Percentiles rank a stretch among this genome's conserved stretches.
These are phyloP conservation scores for Acacia melanoxylon DNA, from an alignment of 306 rosid genomes.

Conservation along the genomic window DNA sequence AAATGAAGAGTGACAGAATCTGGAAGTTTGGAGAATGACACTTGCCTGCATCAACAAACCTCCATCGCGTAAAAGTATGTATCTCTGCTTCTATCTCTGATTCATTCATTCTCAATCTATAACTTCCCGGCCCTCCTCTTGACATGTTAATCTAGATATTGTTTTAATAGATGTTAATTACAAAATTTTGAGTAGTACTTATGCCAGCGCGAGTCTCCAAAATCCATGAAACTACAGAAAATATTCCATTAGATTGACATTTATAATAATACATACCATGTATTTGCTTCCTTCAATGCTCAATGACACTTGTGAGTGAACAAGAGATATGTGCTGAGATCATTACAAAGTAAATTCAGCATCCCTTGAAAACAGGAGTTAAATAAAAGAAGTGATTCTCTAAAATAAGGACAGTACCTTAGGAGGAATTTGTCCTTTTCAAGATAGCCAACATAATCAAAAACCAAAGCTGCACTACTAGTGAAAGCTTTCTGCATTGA, in stretches of 20 bases:
- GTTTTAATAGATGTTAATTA: constrained; percentile 32
- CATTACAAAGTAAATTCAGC: constrained; percentile 33
- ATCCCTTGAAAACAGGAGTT: constrained; percentile 25
- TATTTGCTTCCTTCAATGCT: constrained; percentile 98
- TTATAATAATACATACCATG: constrained; percentile 52
- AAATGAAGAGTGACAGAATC: not conserved
- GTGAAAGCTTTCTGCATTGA: constrained; percentile 86
- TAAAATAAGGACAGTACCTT: constrained; percentile 58
- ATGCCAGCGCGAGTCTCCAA: constrained; percentile 30
- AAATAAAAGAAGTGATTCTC: constrained; percentile 22
- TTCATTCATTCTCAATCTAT: constrained; percentile 71
- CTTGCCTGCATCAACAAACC: constrained; percentile 99
- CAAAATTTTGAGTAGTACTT: constrained; percentile 27
- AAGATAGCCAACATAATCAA: constrained; percentile 95
- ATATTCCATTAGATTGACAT: constrained; percentile 22
- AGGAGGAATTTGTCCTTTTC: constrained; percentile 99
- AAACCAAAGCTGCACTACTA: constrained; percentile 95
- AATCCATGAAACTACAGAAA: constrained; percentile 18
- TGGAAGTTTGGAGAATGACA: constrained; percentile 34
- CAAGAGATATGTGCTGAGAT: constrained; percentile 91
- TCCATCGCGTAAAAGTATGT: constrained; percentile 96
- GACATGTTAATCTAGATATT: constrained; percentile 78
- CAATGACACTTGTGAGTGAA: constrained; percentile 91
- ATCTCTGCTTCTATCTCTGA: constrained; percentile 94
- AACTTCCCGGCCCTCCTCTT: constrained; percentile 94